Base-by-base conservation (phyloP, 2,329 filamentous ascomycete species). In the Paraconiothyrium brasiliense region DNA sequence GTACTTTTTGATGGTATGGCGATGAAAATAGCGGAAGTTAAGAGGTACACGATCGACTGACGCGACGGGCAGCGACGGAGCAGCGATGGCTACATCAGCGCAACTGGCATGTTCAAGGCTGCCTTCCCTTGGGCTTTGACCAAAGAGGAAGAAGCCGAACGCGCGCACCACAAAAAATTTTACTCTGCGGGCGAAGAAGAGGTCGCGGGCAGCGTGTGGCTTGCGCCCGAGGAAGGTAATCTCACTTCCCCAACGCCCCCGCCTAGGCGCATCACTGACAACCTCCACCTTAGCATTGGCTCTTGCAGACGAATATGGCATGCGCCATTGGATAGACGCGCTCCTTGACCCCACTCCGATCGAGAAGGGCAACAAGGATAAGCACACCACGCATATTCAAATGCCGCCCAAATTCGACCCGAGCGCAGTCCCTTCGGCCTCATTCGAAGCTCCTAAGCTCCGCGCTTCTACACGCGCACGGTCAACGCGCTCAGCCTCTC, bases 171-270 rank as follows among this genome's bases (percentile, higher is more conserved):
- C 80, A 97, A 97, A 83, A 87, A 86, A 7, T 89, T 95, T 32
- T 81, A 87, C 37, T 90, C 90, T 34, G 96, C 94, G 10, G 97
- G 93, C 71, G 85, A 86, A 59, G 94, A 98, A 76, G 95, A 98
- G 84, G 93, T 95, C 34, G 95, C 95, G 30, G 95, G 95, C 49
- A 99, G 97, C 78, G 89, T 99, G 56, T 99, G 95, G 95, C 94
- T 98, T 54, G 89, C 93, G 50, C 93, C 94, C 6, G 85, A 90
- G 67, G 83, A 87, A 76, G 88, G 88, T 90, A 82, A 61, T 74
- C 73, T 34, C 44, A 51, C 47, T 39, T 43, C 9, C 34, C 41
- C 37, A 34, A 37, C n/a, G 32, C 27, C 9, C 37, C 10, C 9
- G 34, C 13, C 34, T n/a, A 39, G n/a, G 43, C 39, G 54, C 50